Base-by-base conservation (phyloP, 1,139 yeast species). In the Pichia sp. region DNA sequence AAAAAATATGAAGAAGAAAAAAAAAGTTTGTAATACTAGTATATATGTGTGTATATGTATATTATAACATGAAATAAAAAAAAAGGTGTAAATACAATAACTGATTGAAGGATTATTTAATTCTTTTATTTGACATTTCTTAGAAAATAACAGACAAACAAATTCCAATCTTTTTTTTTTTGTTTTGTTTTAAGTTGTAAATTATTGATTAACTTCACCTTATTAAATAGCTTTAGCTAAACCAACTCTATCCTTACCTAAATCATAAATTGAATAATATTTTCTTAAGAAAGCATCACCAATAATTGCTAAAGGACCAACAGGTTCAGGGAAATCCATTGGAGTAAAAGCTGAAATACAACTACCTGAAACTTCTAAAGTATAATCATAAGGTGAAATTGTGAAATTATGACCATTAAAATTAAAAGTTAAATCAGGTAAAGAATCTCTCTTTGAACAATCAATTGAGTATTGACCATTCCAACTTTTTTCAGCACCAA, bases 251-350 rank as follows among this genome's bases (percentile, higher is more conserved):
- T 88, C 72, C 64, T 80, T 79, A 60, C 84, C 86, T 58, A 88
- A 65, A 63, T 91, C 97, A 66, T 91, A 91, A 54, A 91, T 76
- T 30, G 96, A 85, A 74, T 91, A 91, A 71, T 80, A 89, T 61
- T 73, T 83, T 72, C 98, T 85, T 67, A 91, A 77, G 82, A 91
- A 91, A 15, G 96, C 93, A 62, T 91, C 98, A 61, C 98, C 98
- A 54, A 91, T 70, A 59, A 91, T 89, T 46, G 96, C 95, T 68
- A 91, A 67, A 52, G 95, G 96, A 45, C 97, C 97, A 56, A 89
- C 81, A 50, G 97, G 96, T 54, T 80, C 85, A 39, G 97, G 97
- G 78, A 91, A 79, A 62, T 91, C 98, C 89, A 91, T 79, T 55
- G 96, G 95, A 25, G 95, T 88, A 69, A 91, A 85, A 8, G 94